Percentiles rank a stretch among this genome's conserved stretches.
These are phyloP conservation scores for Yamadazyma paraphyllophila DNA, from an alignment of 805 yeast species.

Conservation along the genomic window DNA sequence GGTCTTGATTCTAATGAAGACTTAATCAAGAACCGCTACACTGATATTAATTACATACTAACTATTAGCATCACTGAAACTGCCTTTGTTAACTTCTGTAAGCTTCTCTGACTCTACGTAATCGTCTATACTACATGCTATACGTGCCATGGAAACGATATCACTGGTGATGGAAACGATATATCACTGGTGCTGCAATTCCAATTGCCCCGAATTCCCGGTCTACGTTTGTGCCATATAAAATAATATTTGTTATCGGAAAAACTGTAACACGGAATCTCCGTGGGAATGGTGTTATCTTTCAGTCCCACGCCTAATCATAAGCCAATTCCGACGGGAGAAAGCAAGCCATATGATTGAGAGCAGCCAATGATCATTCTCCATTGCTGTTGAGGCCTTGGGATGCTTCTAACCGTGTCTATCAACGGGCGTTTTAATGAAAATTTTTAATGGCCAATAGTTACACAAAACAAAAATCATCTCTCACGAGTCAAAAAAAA, in stretches of 20 bases:
- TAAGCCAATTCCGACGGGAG: no score
- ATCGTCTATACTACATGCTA: background rate
- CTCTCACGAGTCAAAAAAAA: constrained; percentile 1
- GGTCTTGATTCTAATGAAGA: constrained; percentile 21
- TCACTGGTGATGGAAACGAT: no score
- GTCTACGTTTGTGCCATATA: no score
- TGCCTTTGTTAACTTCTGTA: no score
- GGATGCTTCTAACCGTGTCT: no score
- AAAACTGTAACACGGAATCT: constrained; percentile 3
- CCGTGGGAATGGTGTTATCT: constrained; percentile 6
- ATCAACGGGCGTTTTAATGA: background rate
- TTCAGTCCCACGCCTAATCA: no score
- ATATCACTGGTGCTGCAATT: no score
- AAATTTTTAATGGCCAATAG: background rate
- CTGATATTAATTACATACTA: constrained; percentile 21
- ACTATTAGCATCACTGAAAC: constrained; percentile 4
- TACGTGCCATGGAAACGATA: no score
- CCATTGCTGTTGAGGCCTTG: no score
- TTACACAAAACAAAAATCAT: constrained; percentile 6
- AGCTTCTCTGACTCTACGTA: background rate
- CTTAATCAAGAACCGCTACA: constrained; percentile 33
- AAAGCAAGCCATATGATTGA: no score
- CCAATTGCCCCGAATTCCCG: no score
- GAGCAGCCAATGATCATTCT: no score
- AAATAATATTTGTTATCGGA: background rate